phyloP scores from a whole-genome alignment of 169 alveolate species.

The Plasmodium cynomolgi region DNA sequence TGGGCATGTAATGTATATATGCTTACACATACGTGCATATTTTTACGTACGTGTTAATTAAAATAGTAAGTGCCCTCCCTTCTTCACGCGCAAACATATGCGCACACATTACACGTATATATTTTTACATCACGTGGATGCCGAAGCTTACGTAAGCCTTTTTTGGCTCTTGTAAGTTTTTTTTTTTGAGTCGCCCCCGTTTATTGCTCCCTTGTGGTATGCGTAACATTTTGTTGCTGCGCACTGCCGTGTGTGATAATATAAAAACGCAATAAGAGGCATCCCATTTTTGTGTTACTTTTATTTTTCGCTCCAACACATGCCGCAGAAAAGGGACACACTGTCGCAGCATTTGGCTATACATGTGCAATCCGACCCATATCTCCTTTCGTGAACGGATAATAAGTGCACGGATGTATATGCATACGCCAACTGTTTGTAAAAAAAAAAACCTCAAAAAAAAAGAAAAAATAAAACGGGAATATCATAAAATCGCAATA shows the following conservation, averaged over 20 bases:
- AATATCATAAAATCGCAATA: neutral
- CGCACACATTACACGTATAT: neutral
- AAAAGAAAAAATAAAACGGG: neutral
- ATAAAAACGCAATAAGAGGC: neutral
- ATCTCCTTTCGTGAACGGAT: neutral
- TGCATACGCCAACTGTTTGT: neutral
- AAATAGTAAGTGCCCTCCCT: neutral
- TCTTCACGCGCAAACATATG: neutral
- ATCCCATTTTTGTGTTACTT: neutral
- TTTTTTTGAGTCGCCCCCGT: neutral
- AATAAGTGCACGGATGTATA: neutral
- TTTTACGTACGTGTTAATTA: neutral
- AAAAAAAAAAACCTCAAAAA: neutral
- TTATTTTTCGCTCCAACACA: neutral
- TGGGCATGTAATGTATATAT: neutral
- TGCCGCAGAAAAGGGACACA: neutral
- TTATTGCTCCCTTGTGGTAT: neutral
- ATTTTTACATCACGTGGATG: neutral
- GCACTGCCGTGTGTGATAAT: neutral
- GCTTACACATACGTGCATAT: neutral
- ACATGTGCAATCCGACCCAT: neutral
- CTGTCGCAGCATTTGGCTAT: neutral
- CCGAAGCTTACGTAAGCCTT: neutral
- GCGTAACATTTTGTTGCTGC: neutral
- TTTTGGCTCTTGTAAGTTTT: neutral